Evolutionary conservation across 2,329 filamentous ascomycete species (phyloP).

Genomic region (Claviceps sp.): DNA sequence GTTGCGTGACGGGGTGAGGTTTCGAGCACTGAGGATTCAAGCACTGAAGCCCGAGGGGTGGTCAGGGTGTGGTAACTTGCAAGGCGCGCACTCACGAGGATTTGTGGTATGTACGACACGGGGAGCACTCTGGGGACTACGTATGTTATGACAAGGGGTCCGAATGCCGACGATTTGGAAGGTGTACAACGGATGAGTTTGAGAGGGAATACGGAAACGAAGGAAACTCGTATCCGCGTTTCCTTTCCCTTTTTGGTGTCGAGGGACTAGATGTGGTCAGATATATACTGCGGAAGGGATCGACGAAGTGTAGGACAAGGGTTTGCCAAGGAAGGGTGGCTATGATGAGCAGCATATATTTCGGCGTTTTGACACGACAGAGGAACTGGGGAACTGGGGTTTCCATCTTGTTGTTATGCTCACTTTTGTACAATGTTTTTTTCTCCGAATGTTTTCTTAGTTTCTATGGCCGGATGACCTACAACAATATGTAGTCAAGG

Average conservation of each 20-base stretch:
- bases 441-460: neutral
- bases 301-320: no score
- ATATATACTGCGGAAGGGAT: no score
- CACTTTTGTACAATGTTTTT: neutral
- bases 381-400: neutral
- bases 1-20: no score
- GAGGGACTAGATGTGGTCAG: neutral
- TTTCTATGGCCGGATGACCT: neutral
- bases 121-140: no score
- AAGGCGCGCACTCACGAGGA: no score
- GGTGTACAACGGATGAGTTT: neutral
- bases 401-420: neutral
- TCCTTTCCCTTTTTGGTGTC: neutral
- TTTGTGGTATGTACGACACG: no score
- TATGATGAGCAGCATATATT: slow-evolving; percentile 1
- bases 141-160: slow-evolving; percentile 8
- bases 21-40: slow-evolving; percentile 13
- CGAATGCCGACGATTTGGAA: neutral
- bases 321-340: neutral
- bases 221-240: no score
- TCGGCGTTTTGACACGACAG: slow-evolving; percentile 1
- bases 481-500: neutral
- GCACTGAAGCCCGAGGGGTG: slow-evolving; percentile 18
- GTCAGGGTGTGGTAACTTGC: no score
- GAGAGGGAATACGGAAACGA: neutral